Evolutionary conservation across 2,329 filamentous ascomycete species (phyloP), one percentile per base, ranked within the genome.

Genomic region (Aureobasidium zeae): DNA sequence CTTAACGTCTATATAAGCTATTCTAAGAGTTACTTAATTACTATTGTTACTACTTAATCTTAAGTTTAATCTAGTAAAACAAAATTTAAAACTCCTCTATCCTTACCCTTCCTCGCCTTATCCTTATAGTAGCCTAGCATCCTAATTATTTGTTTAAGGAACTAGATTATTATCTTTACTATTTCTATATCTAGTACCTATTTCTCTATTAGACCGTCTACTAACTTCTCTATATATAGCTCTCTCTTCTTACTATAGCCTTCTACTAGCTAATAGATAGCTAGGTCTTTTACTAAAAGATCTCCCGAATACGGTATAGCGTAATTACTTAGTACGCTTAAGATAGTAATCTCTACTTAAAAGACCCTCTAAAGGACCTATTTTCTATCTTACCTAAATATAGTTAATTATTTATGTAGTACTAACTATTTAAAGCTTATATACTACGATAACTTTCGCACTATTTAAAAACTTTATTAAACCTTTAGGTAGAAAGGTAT

Each of bases 221-320:
- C 29, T 26, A 12, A 15, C 30, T 25, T 33, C 13, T 21, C 29
- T n/a, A 17, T 24, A 28, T 31, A 31, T 13, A 32, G 28, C 19
- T 30, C 24, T 66, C 62, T 51, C 67, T 58, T n/a, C 44, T 65
- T 56, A 46, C 72, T 51, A 52, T 73, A 70, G 0, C 69, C 69
- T 24, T 72, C 56, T 20, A 73, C 52, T 45, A 71, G 47, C 21
- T 72, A 66, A 20, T 73, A 65, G 9, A 72, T 61, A 43, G 72
- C 70, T 53, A n/a, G n/a, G n/a, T n/a, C n/a, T n/a, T n/a, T n/a
- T n/a, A n/a, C n/a, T n/a, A n/a, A n/a, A n/a, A n/a, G n/a, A n/a
- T n/a, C n/a, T n/a, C n/a, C n/a, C n/a, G n/a, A n/a, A n/a, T n/a
- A n/a, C n/a, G n/a, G n/a, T n/a, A n/a, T n/a, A n/a, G n/a, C n/a